These are phyloP conservation scores for Bothriochloa decipiens DNA, from an alignment of 176 grass and related monocot species.

Conservation along the genomic window DNA sequence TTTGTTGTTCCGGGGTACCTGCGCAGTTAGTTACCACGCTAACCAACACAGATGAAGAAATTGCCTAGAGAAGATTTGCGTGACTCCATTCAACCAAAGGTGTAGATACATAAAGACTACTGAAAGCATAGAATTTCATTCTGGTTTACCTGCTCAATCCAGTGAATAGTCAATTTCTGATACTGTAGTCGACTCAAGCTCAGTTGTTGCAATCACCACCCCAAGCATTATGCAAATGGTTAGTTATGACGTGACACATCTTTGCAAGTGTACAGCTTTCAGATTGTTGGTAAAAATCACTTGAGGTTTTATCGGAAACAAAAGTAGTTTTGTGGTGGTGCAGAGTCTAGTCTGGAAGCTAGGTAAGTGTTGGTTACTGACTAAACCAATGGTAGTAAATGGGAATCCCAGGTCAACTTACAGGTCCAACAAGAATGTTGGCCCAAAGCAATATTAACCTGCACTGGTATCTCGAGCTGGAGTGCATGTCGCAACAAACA, in stretches of 20 bases:
- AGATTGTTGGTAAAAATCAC: neutral
- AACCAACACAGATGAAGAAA: too few relatives aligned
- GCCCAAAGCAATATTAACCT: constrained; percentile 87
- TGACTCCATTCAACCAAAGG: neutral
- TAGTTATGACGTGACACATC: neutral
- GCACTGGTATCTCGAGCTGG: constrained; percentile 74
- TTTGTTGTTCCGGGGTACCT: too few relatives aligned
- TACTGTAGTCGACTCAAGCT: constrained; percentile 69
- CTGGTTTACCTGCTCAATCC: constrained; percentile 66
- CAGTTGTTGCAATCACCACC: constrained; percentile 83
- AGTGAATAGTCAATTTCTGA: constrained; percentile 90
- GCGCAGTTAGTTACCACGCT: too few relatives aligned
- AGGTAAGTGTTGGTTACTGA: neutral
- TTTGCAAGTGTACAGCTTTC: neutral
- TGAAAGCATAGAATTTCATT: neutral
- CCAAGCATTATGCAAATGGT: constrained; percentile 55
- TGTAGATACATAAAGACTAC: neutral
- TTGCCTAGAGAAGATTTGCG: constrained; percentile 46
- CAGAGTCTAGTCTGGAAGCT: neutral
- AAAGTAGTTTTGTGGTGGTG: neutral
- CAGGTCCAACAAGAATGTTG: constrained; percentile 92
- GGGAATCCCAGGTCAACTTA: constrained; percentile 46
- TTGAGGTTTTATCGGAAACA: neutral
- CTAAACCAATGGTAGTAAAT: neutral
- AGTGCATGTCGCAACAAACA: constrained; percentile 80